These are phyloP conservation scores for Postia placenta DNA, from an alignment of 768 basidiomycete genomes.

Conservation along the genomic window DNA sequence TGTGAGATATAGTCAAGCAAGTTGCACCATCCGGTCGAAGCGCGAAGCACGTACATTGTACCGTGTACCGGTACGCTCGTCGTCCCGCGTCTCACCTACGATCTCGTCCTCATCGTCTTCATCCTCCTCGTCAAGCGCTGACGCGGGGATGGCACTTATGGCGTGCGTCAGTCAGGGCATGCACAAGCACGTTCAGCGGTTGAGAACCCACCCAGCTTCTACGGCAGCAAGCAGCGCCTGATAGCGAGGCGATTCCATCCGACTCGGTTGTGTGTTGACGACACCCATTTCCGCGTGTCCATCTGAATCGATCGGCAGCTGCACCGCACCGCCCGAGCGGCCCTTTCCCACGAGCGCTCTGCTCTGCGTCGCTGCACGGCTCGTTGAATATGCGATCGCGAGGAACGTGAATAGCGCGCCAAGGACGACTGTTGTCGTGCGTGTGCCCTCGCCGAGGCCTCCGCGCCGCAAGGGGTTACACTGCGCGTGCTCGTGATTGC, in stretches of 20 bases:
- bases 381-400: conserved; percentile 96
- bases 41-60: conserved; percentile 69
- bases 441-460: conserved; percentile 52
- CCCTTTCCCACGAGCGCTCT: conserved; percentile 78
- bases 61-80: conserved; percentile 88
- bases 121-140: conserved; percentile 76
- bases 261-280: conserved; percentile 78
- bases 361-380: conserved; percentile 92
- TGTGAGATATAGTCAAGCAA: not conserved
- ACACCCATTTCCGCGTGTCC: conserved; percentile 65
- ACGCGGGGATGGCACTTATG: conserved; percentile 82
- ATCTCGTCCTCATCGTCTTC: conserved; percentile 73
- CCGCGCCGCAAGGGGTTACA: conserved; percentile 86
- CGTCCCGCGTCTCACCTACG: conserved; percentile 74
- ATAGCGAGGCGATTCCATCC: conserved; percentile 83
- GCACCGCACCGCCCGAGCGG: conserved; percentile 57
- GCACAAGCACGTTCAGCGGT: not conserved
- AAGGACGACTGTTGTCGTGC: conserved; percentile 80
- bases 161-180: not conserved
- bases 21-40: conserved; percentile 1
- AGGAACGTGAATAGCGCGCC: conserved; percentile 96
- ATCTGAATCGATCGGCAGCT: conserved; percentile 45
- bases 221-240: conserved; percentile 94
- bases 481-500: conserved; percentile 77
- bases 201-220: conserved; percentile 71